Base-by-base conservation (phyloP, 495 filamentous ascomycete genomes). In the Hypoxylon lienhwacheense region DNA sequence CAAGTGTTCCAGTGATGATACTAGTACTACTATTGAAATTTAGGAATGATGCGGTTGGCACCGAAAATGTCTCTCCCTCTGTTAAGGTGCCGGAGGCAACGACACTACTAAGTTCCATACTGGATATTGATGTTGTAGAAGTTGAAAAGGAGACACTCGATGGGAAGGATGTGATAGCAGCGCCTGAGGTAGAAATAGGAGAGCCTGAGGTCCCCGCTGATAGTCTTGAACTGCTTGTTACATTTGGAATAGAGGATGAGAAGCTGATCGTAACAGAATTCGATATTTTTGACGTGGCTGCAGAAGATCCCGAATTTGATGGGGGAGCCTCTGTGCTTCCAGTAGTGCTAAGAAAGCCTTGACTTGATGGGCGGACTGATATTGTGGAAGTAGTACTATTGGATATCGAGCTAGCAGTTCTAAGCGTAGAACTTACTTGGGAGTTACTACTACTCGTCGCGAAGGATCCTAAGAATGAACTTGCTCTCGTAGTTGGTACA, bases 1-100 rank as follows among this genome's bases (percentile, higher is more conserved):
- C 10, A 16, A 7, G 7, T 24, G 49, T 37, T 4, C 33, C 31
- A 20, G 34, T 52, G 14, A 24, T 37, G 2, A 25, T 24, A 55
- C 11, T 54, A 7, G 19, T 29, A 28, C 47, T 59, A 25, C 49
- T 47, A 12, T 63, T 66, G n/a, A 42, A 53, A 4, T 28, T 17
- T 45, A 55, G 55, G 22, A 34, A 41, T 11, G 53, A 47, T 10
- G 46, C 11, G 7, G 49, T 52, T 12, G 55, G 37, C 40, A 8
- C 7, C 15, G 26, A 47, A 15, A 51, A 58, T 12, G 22, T 31
- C 11, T 17, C 28, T 8, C 26, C 55, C 22, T 42, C 44, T 2
- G 55, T 63, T 2, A 63, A 47, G 29, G 52, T 45, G 2, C 55
- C 59, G 15, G 63, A 55, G n/a, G 63, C 37, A 20, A 58, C 31